Evolutionary conservation across 1,284 basidiomycete genomes (phyloP), one percentile per base, ranked within the genome.

Genomic region (Fomitopsis betulina): DNA sequence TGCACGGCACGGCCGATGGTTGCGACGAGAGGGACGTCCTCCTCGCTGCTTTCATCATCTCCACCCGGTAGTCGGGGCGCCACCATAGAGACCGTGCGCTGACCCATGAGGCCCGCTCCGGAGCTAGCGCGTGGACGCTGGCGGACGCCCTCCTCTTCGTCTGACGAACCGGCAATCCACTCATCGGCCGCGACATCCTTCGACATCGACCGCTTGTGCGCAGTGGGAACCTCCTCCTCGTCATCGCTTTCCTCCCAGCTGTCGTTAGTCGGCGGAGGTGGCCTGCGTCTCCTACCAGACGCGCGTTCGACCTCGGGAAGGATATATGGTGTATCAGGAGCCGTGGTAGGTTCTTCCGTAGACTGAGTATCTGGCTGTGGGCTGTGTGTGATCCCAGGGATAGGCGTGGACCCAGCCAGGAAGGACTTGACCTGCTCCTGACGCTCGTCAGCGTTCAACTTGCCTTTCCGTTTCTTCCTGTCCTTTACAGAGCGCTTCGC

Each of bases 11-110:
- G 79, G 53, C 75, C 72, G n/a, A 85, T 76, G 12, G 87, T 82
- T 13, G 81, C 80, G 23, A 83, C 81, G n/a, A 91, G 75, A 6
- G 89, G 89, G 45, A 91, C 62, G 70, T 92, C 89, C 63, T 91
- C 89, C 53, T 91, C 90, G 63, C 86, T 88, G 64, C 86, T 81
- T 21, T 77, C 77, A 25, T 76, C 79, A 21, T 64, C 68, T 2
- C 53, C 47, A 47, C 2, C 35, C 19, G 61, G 63, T 33, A 66
- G 59, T 5, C 58, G 60, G 30, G 60, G 62, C 13, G 60, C 56
- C 25, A 51, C 53, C 62, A 54, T 49, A 35, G 58, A 49, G 54
- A 39, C 30, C 0, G 27, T 35, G 23, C n/a, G 43, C 4, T 17
- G 64, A 47, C 53, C 76, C 37, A 73, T 75, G 64, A 80, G 79